These are phyloP conservation scores for Globisporangium solare DNA, from an alignment of 352 stramenopile genomes.

Conservation along the genomic window DNA sequence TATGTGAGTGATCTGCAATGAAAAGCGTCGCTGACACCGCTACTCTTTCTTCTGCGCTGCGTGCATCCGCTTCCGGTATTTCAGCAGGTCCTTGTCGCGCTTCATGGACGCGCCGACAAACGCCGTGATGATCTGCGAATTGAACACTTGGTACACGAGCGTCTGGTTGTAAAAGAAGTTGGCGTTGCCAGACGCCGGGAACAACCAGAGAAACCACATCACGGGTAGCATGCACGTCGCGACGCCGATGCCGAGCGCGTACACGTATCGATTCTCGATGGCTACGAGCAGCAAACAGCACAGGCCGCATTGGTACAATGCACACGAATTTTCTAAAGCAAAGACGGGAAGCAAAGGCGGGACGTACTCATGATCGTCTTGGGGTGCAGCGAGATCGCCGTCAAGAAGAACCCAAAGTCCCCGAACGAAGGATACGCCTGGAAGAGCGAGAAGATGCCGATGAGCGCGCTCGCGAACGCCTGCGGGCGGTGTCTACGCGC, in stretches of 20 bases:
- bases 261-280: constrained; percentile 76
- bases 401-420: constrained; percentile 78
- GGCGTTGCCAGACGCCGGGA: constrained; percentile 78
- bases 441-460: constrained; percentile 78
- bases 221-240: constrained; percentile 75
- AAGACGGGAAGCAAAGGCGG: too few species aligned
- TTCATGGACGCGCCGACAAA: constrained; percentile 82
- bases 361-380: constrained; percentile 78
- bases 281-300: constrained; percentile 22
- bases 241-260: constrained; percentile 58
- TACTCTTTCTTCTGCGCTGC: neutral
- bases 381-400: constrained; percentile 59
- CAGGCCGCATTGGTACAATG: neutral
- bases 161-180: constrained; percentile 90
- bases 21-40: neutral
- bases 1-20: neutral
- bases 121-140: constrained; percentile 66
- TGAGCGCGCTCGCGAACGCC: constrained; percentile 52
- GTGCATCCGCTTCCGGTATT: constrained; percentile 30
- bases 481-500: constrained; percentile 55
- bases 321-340: too few species aligned
- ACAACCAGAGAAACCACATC: constrained; percentile 88
- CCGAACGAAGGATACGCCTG: constrained; percentile 75
- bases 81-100: constrained; percentile 74
- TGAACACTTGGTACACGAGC: constrained; percentile 84